Evolutionary conservation across 1,284 basidiomycete species (phyloP).

Genomic region (Phylloporus sp.): DNA sequence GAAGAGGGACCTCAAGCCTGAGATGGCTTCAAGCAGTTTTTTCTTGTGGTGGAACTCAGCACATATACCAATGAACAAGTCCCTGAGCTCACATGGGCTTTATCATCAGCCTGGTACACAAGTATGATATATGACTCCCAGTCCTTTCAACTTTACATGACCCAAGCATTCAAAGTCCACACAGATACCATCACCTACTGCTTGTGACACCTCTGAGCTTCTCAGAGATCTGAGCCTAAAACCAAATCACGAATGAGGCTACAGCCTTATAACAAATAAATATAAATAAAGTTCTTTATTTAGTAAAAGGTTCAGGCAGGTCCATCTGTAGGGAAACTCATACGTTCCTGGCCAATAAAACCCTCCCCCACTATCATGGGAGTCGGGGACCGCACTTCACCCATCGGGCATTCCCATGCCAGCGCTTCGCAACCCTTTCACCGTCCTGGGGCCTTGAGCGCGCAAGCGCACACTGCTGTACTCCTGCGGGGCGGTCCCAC

Average conservation of each 20-base stretch:
- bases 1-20: conserved; percentile 82
- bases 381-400: too few relatives aligned
- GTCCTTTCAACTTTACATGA: conserved; percentile 77
- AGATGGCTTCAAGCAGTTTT: conserved; percentile 80
- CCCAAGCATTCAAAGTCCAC: conserved; percentile 61
- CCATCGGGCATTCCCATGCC: too few relatives aligned
- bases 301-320: too few relatives aligned
- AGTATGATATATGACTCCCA: conserved; percentile 79
- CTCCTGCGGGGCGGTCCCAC: too few relatives aligned
- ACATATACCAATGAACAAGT: background rate
- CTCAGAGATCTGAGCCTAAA: conserved; percentile 62
- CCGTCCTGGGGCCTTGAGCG: too few relatives aligned
- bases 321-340: too few relatives aligned
- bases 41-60: conserved; percentile 54
- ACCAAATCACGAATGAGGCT: conserved; percentile 5
- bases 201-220: conserved; percentile 63
- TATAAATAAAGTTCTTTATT: too few relatives aligned
- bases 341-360: too few relatives aligned
- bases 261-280: too few relatives aligned
- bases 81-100: conserved; percentile 64
- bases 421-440: too few relatives aligned
- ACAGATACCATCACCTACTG: conserved; percentile 43
- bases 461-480: too few relatives aligned
- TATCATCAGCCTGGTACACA: conserved; percentile 87
- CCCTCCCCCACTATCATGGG: too few relatives aligned